Conservation (phyloP, 257 asterid genomes). For the Haberlea rhodopensis region DNA sequence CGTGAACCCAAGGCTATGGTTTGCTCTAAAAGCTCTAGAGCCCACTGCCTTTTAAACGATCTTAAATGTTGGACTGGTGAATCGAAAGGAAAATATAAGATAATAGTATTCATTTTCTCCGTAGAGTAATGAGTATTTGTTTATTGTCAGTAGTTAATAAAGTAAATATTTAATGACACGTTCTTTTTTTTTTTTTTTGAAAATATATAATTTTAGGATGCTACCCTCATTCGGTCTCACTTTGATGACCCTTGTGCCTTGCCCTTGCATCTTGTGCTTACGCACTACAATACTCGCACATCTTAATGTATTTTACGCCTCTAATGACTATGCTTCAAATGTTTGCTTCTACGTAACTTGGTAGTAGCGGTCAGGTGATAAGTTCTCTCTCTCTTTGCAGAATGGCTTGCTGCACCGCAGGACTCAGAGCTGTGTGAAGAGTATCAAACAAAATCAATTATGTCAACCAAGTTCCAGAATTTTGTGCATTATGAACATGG, state of each 20-base stretch:
- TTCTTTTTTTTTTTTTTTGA: background rate
- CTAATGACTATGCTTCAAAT: background rate
- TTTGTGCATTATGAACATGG: slow-evolving; percentile 55
- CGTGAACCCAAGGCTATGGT: background rate
- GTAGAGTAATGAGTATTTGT: no score
- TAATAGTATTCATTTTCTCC: background rate
- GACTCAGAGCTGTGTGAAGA: slow-evolving; percentile 32
- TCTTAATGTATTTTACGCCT: background rate
- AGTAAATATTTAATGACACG: no score
- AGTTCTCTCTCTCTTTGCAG: slow-evolving; percentile 34
- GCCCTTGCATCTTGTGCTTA: background rate
- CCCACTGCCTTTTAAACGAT: background rate
- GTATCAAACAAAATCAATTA: slow-evolving; percentile 35
- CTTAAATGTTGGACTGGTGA: background rate
- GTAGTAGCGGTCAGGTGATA: slow-evolving; percentile 9
- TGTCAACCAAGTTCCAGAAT: slow-evolving; percentile 30
- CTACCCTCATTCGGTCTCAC: background rate
- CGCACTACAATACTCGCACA: background rate
- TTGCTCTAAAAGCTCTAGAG: background rate
- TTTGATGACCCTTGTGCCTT: background rate
- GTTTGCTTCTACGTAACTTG: background rate
- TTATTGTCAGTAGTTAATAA: no score
- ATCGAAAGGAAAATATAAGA: background rate
- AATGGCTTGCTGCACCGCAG: slow-evolving; percentile 30
- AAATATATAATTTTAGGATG: background rate